Conservation (phyloP, 2,329 filamentous ascomycete species). For the Coleophoma crateriformis region DNA sequence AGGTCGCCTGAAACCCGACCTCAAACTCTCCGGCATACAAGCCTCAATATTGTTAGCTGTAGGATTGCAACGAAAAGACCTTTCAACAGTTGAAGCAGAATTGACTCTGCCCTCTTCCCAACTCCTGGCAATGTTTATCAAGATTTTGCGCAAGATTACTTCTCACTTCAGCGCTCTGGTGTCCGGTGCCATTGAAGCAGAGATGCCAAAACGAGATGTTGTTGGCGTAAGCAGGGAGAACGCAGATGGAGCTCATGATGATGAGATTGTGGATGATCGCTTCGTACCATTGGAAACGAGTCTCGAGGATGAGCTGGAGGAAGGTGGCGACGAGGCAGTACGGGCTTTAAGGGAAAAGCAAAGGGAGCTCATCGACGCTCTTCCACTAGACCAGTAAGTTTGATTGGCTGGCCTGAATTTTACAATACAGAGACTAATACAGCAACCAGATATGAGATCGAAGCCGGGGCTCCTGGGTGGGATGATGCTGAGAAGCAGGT, state of each 20-base stretch:
- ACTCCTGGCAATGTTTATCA: constrained; percentile 94
- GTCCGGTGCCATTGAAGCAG: constrained; percentile 64
- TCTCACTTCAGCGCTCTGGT: constrained; percentile 71
- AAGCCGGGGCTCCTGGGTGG: constrained; percentile 57
- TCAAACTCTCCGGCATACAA: constrained; percentile 78
- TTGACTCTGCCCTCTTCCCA: constrained; percentile 69
- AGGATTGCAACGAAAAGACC: constrained; percentile 83
- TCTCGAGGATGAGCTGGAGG: constrained; percentile 77
- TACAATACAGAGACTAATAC: constrained; percentile 13
- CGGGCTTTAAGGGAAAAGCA: constrained; percentile 71
- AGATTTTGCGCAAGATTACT: constrained; percentile 85
- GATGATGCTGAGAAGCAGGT: constrained; percentile 73
- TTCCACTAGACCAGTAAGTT: constrained; percentile 80
- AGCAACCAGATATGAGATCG: constrained; percentile 56
- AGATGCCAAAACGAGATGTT: constrained; percentile 52
- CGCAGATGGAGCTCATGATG: constrained; percentile 61
- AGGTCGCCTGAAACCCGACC: constrained; percentile 59
- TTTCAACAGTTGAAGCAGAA: constrained; percentile 77
- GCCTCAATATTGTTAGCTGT: constrained; percentile 83
- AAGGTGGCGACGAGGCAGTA: constrained; percentile 73
- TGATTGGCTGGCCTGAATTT: constrained; percentile 1
- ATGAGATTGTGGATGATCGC: constrained; percentile 58
- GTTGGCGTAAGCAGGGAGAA: constrained; percentile 54
- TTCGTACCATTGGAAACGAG: constrained; percentile 67
- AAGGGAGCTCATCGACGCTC: constrained; percentile 80